phyloP scores from a whole-genome alignment of 305 asterid genomes.

The Ajuga reptans region DNA sequence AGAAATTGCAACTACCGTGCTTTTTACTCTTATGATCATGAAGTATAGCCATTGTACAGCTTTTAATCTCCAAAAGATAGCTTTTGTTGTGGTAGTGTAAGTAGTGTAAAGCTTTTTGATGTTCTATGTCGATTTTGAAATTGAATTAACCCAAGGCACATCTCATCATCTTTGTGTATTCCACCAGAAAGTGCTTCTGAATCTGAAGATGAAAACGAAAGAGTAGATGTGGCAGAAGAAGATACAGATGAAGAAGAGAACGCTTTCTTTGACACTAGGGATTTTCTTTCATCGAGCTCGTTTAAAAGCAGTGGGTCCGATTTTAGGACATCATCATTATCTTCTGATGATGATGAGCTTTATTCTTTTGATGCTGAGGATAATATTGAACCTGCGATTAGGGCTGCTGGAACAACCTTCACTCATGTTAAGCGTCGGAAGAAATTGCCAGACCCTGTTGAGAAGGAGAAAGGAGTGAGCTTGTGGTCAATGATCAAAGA shows the following conservation, averaged over 20 bases:
- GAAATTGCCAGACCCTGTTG: constrained; percentile 84
- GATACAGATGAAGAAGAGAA: constrained; percentile 91
- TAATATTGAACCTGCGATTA: constrained; percentile 51
- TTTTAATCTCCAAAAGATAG: background rate
- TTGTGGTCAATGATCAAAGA: constrained; percentile 98
- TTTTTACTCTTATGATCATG: background rate
- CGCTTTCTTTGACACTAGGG: constrained; percentile 82
- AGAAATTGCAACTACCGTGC: background rate
- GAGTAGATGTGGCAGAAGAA: constrained; percentile 79
- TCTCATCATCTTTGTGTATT: constrained; percentile 19
- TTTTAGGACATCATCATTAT: constrained; percentile 58
- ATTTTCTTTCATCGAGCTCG: constrained; percentile 88
- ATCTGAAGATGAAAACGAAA: constrained; percentile 87
- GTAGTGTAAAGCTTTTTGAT: background rate
- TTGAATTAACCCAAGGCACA: background rate
- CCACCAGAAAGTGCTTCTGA: constrained; percentile 71
- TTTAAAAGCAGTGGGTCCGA: constrained; percentile 79
- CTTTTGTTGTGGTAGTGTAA: background rate
- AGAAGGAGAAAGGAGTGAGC: constrained; percentile 91
- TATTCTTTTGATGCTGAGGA: constrained; percentile 54
- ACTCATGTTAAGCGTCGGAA: constrained; percentile 70
- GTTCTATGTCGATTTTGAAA: constrained; percentile 5
- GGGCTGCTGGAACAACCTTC: constrained; percentile 55
- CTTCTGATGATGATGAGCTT: constrained; percentile 62
- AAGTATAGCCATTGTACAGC: background rate